Evolutionary conservation across 1,284 basidiomycete genomes (phyloP), one percentile per base, ranked within the genome.

Genomic region (Exsudoporus floridanus): DNA sequence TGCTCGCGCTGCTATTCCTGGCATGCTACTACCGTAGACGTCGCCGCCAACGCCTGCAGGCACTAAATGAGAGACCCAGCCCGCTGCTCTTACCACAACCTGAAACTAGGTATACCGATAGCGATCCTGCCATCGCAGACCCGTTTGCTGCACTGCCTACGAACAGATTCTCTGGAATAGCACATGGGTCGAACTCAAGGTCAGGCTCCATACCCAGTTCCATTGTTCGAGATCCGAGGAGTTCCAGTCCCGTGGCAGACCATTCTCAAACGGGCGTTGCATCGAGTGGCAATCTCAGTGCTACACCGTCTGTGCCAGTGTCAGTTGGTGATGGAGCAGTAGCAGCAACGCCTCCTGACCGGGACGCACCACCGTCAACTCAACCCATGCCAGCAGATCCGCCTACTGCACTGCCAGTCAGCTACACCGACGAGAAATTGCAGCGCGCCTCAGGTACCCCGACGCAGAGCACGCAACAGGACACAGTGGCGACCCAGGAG

Each of bases 1-100:
- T 64, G 14, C 36, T 65, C 3, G 58, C 38, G 14, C 45, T 66
- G 1, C 14, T 53, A 43, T 53, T 13, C 7, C n/a, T 62, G 25
- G 49, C 25, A 3, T 27, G 56, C n/a, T n/a, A n/a, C 36, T 44
- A 49, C 44, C 54, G 56, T 31, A 53, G 54, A 7, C 54, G 60
- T 7, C 46, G 48, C 10, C 50, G 37, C 12, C 49, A 27, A 38
- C 48, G 5, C n/a, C 8, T 42, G 19, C 19, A 40, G 4, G 4
- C 28, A 12, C 33, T 48, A 1, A 47, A 54, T 9, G 53, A 64
- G n/a, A 48, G 40, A 31, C 50, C 50, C 13, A 40, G 25, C 14
- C 55, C 55, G 5, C 40, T 57, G 27, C 41, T 54, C 4, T 13
- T 35, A 10, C 47, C 46, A 14, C 47, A 34, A 40, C 31, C 53